Evolutionary conservation across 768 basidiomycete genomes (phyloP).

Genomic region (Hydnum rufescens): DNA sequence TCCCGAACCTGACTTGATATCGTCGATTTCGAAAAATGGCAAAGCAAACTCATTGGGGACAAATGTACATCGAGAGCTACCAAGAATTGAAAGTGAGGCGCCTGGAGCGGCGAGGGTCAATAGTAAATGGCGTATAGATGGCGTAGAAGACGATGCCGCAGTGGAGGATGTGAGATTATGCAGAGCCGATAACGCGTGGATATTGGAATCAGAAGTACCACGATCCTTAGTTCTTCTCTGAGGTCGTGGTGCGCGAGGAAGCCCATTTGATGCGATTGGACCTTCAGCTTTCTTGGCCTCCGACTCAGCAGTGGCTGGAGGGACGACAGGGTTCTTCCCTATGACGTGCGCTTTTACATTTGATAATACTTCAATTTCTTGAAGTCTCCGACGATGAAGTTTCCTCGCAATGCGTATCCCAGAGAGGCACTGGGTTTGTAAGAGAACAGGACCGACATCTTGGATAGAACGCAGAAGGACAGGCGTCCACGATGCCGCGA

Average conservation of each 20-base stretch:
- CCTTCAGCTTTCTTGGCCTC: background rate
- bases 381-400: background rate
- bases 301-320: background rate
- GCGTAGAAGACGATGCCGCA: background rate
- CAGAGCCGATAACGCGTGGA: background rate
- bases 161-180: background rate
- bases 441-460: too few relatives aligned
- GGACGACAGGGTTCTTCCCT: background rate
- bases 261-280: background rate
- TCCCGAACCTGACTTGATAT: background rate
- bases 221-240: background rate
- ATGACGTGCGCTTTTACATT: background rate
- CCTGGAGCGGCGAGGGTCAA: conserved; percentile 2
- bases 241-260: background rate
- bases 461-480: background rate
- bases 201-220: background rate
- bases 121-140: conserved; percentile 3
- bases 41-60: background rate
- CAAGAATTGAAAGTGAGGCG: background rate
- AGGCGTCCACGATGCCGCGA: background rate
- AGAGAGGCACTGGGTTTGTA: too few relatives aligned
- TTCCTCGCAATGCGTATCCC: too few relatives aligned
- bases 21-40: background rate
- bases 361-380: background rate
- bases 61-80: background rate